These are phyloP conservation scores for Globisporangium viniferum DNA, from an alignment of 352 stramenopile genomes.

Conservation along the genomic window DNA sequence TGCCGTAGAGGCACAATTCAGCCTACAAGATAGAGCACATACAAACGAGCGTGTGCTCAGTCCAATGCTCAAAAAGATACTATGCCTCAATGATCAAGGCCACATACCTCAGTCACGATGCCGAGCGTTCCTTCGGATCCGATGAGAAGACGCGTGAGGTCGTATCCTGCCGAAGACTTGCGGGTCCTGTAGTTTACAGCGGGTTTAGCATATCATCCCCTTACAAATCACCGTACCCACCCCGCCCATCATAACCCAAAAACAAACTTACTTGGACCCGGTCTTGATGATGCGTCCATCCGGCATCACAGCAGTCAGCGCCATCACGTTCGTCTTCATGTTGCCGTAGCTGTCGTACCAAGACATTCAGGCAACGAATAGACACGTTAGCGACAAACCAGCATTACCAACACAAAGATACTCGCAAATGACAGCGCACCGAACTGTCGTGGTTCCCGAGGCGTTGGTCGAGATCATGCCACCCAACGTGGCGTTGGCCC, in stretches of 20 bases:
- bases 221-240: not conserved
- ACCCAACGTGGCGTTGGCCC: conserved; percentile 94
- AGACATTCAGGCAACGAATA: not conserved
- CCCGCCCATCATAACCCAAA: not conserved
- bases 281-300: conserved; percentile 88
- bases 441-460: conserved; percentile 88
- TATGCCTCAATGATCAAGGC: not conserved
- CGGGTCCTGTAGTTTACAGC: conserved; percentile 51
- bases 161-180: conserved; percentile 97
- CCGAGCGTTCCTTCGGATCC: conserved; percentile 95
- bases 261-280: conserved; percentile 65
- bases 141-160: conserved; percentile 94
- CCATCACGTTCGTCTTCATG: conserved; percentile 97
- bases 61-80: not conserved
- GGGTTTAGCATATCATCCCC: not conserved
- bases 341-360: conserved; percentile 83
- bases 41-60: not conserved
- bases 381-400: not conserved
- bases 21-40: conserved; percentile 31
- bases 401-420: not conserved
- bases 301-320: conserved; percentile 90
- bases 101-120: conserved; percentile 89
- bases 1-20: conserved; percentile 92
- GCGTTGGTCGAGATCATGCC: conserved; percentile 94
- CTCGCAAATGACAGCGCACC: conserved; percentile 17